phyloP scores from a whole-genome alignment of 2,329 filamentous ascomycete species.

The Paraconiothyrium brasiliense region DNA sequence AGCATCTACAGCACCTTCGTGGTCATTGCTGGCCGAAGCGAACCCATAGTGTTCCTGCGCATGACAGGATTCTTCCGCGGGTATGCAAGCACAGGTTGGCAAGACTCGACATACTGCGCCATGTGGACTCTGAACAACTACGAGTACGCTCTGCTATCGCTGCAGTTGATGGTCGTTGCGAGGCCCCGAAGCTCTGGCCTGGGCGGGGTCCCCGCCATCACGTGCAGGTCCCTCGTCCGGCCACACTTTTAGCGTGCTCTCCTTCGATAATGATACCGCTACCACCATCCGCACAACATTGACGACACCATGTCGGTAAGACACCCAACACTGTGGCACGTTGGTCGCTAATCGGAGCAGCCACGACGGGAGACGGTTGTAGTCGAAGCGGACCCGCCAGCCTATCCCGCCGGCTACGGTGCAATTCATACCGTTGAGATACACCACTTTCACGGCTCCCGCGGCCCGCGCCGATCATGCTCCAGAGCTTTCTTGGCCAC shows the following conservation, averaged over 20 bases:
- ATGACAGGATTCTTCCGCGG: no score
- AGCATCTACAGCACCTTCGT: not conserved
- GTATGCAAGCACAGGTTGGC: not conserved
- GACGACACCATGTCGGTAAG: conserved; percentile 12
- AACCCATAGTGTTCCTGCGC: no score
- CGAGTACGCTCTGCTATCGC: not conserved
- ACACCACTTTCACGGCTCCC: conserved; percentile 28
- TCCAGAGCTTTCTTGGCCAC: conserved; percentile 26
- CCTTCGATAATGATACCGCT: not conserved
- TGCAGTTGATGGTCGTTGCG: not conserved
- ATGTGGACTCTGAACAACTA: not conserved
- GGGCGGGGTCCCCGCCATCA: not conserved
- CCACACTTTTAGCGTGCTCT: not conserved
- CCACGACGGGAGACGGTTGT: conserved; percentile 24
- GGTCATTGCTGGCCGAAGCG: not conserved
- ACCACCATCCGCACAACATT: not conserved
- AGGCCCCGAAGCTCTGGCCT: not conserved
- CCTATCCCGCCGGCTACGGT: conserved; percentile 35
- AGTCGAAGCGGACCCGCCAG: conserved; percentile 27
- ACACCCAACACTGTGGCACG: not conserved
- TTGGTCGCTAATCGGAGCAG: conserved; percentile 7
- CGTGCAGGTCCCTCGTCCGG: not conserved
- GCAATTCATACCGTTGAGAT: conserved; percentile 27
- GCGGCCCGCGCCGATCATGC: conserved; percentile 21
- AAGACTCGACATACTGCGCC: not conserved